A percentile compares a stretch with the other conserved stretches of the same genome.
These are phyloP conservation scores for Xylaria palmicola DNA, from an alignment of 495 filamentous ascomycete species.

Conservation along the genomic window DNA sequence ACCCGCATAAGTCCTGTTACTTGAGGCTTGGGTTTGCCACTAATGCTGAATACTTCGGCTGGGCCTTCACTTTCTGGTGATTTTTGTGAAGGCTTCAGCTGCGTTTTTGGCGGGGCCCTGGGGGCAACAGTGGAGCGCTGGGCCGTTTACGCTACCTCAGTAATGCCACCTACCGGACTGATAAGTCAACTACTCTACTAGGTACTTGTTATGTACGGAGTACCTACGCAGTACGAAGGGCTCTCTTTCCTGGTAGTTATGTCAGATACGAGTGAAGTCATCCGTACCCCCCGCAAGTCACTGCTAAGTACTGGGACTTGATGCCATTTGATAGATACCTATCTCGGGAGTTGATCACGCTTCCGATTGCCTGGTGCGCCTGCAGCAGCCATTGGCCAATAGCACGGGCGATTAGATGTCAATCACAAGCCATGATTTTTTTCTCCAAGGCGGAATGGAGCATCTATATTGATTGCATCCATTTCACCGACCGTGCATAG, in stretches of 20 bases:
- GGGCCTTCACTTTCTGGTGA: neutral
- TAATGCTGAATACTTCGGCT: too few species aligned
- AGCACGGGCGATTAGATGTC: neutral
- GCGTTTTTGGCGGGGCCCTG: neutral
- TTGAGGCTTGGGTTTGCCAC: neutral
- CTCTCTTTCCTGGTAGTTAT: neutral
- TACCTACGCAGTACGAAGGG: too few species aligned
- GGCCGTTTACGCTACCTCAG: neutral
- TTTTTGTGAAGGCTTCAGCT: neutral
- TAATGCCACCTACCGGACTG: too few species aligned
- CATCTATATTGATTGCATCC: neutral
- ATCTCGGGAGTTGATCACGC: neutral
- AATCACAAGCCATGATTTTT: neutral
- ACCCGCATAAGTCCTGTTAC: neutral
- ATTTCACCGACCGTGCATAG: neutral
- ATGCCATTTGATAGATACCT: neutral
- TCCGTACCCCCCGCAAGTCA: neutral
- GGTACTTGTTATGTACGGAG: too few species aligned
- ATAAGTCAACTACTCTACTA: too few species aligned
- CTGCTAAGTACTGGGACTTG: neutral
- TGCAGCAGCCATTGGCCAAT: neutral
- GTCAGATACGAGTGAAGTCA: neutral
- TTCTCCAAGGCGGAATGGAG: neutral
- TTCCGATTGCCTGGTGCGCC: neutral
- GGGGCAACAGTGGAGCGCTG: neutral